Percentiles rank a stretch among this genome's conserved stretches.
Evolutionary conservation across 2,329 filamentous ascomycete species (phyloP).

Genomic region (Tolypocladium ophioglossoides): DNA sequence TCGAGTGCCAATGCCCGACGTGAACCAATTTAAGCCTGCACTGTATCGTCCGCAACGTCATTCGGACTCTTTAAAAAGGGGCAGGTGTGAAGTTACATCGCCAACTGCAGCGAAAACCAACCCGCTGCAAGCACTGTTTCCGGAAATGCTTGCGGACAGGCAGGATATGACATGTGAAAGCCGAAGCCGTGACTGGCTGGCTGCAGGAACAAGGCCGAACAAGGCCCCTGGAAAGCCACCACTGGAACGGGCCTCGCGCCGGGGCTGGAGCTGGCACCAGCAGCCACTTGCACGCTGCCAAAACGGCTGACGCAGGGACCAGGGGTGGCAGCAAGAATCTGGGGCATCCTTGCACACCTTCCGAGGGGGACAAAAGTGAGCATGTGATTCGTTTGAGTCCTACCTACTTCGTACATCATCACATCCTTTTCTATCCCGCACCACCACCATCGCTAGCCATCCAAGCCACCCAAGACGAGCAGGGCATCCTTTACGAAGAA

Average conservation of each 20-base stretch:
- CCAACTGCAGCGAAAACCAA: neutral
- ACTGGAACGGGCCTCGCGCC: neutral
- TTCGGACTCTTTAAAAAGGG: neutral
- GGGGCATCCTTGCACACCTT: neutral
- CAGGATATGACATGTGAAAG: neutral
- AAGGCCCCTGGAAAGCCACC: neutral
- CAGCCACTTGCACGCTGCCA: neutral
- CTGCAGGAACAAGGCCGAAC: conserved; percentile 1
- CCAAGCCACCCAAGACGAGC: neutral
- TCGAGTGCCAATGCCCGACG: neutral
- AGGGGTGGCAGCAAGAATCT: neutral
- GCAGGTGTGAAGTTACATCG: neutral
- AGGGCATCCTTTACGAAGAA: neutral
- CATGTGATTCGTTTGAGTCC: conserved; percentile 1
- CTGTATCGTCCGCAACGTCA: neutral
- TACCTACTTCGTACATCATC: too few species aligned
- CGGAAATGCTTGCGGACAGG: neutral
- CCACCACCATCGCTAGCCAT: neutral
- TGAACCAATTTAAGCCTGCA: neutral
- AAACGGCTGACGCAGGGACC: neutral
- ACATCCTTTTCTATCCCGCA: neutral
- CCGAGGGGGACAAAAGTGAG: neutral
- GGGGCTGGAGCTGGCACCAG: neutral
- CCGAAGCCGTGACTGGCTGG: neutral
- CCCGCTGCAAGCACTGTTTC: neutral